Percentiles rank a stretch among this genome's conserved stretches.
These are phyloP conservation scores for Spiraea crenata DNA, from an alignment of 331 rosid genomes.

Conservation along the genomic window DNA sequence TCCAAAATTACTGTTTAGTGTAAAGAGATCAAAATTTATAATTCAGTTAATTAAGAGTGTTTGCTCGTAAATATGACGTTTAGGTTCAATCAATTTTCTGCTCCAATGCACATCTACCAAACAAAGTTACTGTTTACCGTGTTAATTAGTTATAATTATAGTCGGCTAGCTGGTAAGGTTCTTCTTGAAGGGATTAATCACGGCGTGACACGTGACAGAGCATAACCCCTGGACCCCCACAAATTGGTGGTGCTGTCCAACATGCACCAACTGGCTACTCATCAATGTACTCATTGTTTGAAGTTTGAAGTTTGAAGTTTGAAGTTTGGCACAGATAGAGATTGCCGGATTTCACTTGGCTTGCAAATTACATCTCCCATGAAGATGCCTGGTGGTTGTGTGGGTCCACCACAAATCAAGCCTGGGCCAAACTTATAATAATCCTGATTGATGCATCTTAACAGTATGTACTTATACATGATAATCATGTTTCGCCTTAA, in stretches of 20 bases:
- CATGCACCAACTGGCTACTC: not conserved
- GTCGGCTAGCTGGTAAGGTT: not conserved
- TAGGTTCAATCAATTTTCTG: too few relatives aligned
- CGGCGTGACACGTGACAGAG: conserved; percentile 27
- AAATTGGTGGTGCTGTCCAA: not conserved
- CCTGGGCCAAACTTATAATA: conserved; percentile 22
- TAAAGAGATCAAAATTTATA: too few relatives aligned
- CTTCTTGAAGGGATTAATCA: conserved; percentile 20
- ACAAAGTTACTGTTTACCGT: too few relatives aligned
- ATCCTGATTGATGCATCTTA: not conserved
- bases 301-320: not conserved
- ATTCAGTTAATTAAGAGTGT: too few relatives aligned
- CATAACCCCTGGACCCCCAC: conserved; percentile 6
- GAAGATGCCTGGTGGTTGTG: not conserved
- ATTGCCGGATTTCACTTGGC: conserved; percentile 22
- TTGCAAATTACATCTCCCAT: conserved; percentile 42
- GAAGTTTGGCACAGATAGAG: not conserved
- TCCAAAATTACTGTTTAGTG: not conserved
- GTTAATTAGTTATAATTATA: too few relatives aligned
- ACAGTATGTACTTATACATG: not conserved
- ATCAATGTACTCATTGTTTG: conserved; percentile 17
- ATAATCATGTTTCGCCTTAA: not conserved
- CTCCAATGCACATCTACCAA: too few relatives aligned
- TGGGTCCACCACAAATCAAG: conserved; percentile 13
- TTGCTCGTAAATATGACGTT: too few relatives aligned